These are phyloP conservation scores for Scedosporium aurantiacum DNA, from an alignment of 2,329 filamentous ascomycete genomes.

Conservation along the genomic window DNA sequence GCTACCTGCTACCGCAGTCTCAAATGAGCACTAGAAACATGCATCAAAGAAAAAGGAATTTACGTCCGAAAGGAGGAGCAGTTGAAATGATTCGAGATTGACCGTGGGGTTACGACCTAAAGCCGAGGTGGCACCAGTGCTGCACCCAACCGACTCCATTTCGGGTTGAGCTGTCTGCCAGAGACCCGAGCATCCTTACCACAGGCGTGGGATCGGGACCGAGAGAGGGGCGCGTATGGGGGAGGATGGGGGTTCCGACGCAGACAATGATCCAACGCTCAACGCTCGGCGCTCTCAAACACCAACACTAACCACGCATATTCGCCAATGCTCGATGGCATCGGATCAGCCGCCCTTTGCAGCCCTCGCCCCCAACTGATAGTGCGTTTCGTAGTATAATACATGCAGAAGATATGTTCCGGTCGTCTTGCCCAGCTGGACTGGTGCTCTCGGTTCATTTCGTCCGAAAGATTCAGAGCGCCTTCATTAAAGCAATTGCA, in stretches of 20 bases:
- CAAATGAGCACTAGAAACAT: background rate
- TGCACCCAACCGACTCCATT: background rate
- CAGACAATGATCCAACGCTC: background rate
- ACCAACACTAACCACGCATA: background rate
- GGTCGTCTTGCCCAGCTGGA: background rate
- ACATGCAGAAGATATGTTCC: background rate
- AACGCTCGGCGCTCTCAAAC: background rate
- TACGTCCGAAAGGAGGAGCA: background rate
- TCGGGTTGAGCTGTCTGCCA: slow-evolving; percentile 1
- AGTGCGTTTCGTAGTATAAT: background rate
- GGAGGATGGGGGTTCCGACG: no score
- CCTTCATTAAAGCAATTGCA: background rate
- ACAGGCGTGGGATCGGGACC: background rate
- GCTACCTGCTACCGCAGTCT: no score
- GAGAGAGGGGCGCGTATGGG: background rate
- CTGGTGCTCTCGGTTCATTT: background rate
- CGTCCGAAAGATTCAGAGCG: background rate
- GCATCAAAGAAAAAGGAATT: background rate
- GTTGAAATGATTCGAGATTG: background rate
- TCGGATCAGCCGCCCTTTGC: background rate
- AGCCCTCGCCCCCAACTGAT: background rate
- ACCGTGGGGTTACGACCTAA: background rate
- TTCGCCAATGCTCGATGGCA: background rate
- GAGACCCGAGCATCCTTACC: background rate
- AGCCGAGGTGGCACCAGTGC: background rate